Base-by-base conservation (phyloP, 139 green algal genomes). In the Desmodesmus armatus region DNA sequence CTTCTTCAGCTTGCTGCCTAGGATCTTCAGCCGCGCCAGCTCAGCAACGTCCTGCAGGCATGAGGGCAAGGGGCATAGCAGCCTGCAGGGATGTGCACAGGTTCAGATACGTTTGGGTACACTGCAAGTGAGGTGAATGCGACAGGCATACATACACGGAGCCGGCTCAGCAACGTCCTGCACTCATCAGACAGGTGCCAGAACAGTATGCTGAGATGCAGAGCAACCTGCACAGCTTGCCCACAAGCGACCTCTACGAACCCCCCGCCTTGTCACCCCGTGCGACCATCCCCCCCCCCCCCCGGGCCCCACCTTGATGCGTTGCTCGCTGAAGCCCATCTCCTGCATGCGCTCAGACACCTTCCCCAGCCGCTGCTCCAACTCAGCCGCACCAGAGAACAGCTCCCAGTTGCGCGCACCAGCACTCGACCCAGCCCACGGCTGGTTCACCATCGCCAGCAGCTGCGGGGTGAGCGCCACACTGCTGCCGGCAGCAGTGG, bases 11-110 rank as follows among this genome's bases (percentile, higher is more conserved):
- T 88, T 86, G 75, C 88, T 83, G 37, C 90, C 90, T 49, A 96
- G 83, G 79, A 96, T 95, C 85, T 91, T 90, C 66, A 94, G 89
- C 35, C 88, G 84, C 44, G 90, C 91, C 53, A 97, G 87, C 43
- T 84, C 86, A 58, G 94, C 77, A 51, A 97, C 85, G 72, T 97
- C 94, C 63, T 83, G 66, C 37, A 27, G 5, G 69, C 69, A 77
- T 1, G 23, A 51, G n/a, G n/a, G n/a, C n/a, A n/a, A n/a, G n/a
- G n/a, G n/a, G n/a, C n/a, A n/a, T n/a, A n/a, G 31, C 63, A 67
- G 11, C 58, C n/a, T 23, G 31, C 23, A 19, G 31, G 6, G 21
- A 31, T 67, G 11, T 35, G 25, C 0, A 31, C 58, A 67, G 1
- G 0, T n/a, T n/a, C n/a, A n/a, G n/a, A n/a, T n/a, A n/a, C n/a